Base-by-base conservation (phyloP, 2,329 filamentous ascomycete genomes). In the Trichophyton rubrum region DNA sequence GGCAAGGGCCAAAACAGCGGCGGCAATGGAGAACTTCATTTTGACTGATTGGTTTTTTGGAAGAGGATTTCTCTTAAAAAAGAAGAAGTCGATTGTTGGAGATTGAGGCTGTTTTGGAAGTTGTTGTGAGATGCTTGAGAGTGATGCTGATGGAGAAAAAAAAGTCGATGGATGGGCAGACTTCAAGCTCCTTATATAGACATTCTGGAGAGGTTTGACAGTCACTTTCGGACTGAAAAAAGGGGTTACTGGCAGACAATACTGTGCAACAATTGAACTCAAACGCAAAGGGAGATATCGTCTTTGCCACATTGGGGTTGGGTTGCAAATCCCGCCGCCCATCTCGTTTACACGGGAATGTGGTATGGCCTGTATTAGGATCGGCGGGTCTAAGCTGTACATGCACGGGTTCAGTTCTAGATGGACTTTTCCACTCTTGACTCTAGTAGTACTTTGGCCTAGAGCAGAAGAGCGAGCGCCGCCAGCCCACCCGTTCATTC, bases 1-100 rank as follows among this genome's bases (percentile, higher is more conserved):
- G 63, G 74, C 73, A 40, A 77, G 70, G 51, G 75, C 73, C 13
- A 72, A 72, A 35, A 73, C 72, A 57, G 73, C 72, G 59, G 73
- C 72, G 59, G 71, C 68, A 58, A 74, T 69, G 75, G 62, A 27
- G 61, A 63, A 63, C 64, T 66, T 66, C 64, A 66, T 66, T 66
- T 63, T 66, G 63, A 64, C 57, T 60, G 58, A 55, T 35, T 53
- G 49, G 30, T 20, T 9, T 55, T 55, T 43, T 38, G 9, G 56
- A 58, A 61, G 60, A 60, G 9, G 45, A 60, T 56, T 24, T 58
- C 59, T 62, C 56, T 38, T 38, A 38, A 38, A 38, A 43, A 58
- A 59, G 56, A 60, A 59, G 57, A 61, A 55, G 56, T 38, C 41
- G 56, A 27, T 56, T 49, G 22, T 38, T 58, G 57, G 61, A 13